These are phyloP conservation scores for Piper longum DNA, from an alignment of 164 flowering plant genomes.

Conservation along the genomic window DNA sequence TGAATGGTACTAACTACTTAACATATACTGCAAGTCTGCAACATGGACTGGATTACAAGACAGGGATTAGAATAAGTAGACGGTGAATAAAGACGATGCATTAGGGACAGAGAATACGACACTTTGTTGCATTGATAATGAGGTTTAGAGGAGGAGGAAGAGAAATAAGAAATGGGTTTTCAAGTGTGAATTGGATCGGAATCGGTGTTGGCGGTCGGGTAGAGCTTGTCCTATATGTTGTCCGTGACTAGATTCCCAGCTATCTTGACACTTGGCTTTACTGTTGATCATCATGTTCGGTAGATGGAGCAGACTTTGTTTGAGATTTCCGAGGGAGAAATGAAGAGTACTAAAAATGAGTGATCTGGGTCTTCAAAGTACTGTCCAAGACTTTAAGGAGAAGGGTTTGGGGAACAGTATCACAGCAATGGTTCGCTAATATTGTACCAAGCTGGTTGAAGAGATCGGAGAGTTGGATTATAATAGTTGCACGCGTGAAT, in stretches of 20 bases:
- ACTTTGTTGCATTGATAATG: not conserved
- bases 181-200: not conserved
- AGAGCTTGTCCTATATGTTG: slow-evolving; percentile 4
- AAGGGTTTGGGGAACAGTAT: not conserved
- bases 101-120: slow-evolving; percentile 6
- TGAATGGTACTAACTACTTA: not conserved
- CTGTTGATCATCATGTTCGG: not conserved
- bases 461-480: not conserved
- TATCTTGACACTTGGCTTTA: not conserved
- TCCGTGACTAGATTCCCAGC: not conserved
- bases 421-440: not conserved
- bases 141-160: not conserved
- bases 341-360: not conserved
- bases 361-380: slow-evolving; percentile 2
- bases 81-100: not conserved
- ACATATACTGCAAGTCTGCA: no score
- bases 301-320: not conserved
- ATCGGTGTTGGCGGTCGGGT: not conserved
- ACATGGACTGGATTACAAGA: not conserved
- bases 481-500: slow-evolving; percentile 22
- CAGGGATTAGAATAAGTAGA: not conserved
- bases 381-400: slow-evolving; percentile 8
- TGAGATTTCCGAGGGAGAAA: not conserved
- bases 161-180: not conserved
- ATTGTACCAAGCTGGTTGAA: not conserved